Evolutionary conservation across 805 yeast species (phyloP), one percentile per base, ranked within the genome.

Genomic region (Wickerhamomyces silvicola): DNA sequence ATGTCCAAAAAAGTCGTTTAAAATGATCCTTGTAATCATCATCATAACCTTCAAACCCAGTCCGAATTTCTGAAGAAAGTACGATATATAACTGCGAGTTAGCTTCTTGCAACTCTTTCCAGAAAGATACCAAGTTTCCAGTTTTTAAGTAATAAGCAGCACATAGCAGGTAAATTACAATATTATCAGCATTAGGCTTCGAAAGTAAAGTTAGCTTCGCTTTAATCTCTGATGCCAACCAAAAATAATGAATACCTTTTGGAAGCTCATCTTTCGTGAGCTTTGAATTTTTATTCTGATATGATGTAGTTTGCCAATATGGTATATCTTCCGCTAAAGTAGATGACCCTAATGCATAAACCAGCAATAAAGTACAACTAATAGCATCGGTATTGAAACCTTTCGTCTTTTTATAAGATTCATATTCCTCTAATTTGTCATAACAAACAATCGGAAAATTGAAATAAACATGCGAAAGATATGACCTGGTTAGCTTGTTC

Each of bases 1-100:
- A 27, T 6, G 24, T 19, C 35, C 31, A 27, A 23, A 27, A 32
- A 6, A 32, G 16, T 18, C 35, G 17, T 17, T 22, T 32, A 14
- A 19, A 22, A 18, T 22, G 27, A 22, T 32, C 35, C 18, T 18
- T 13, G 21, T 21, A 18, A 4, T 18, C 27, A 4, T 26, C 24
- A 4, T 7, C 6, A 6, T 6, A 10, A 14, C 22, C 24, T n/a
- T 15, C 12, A 12, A 27, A 27, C 2, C 28, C 19, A 3, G 4
- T 18, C 12, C 6, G 4, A 3, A 27, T 3, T 6, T 23, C 13
- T 23, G n/a, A 27, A 5, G 10, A 17, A 10, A 32, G 16, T n/a
- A 32, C n/a, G 3, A 14, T 8, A 16, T 23, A 10, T 7, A 32
- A n/a, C 7, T 3, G 18, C 4, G 18, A 19, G 17, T 18, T 18